Conservation (phyloP, 2,329 filamentous ascomycete genomes). For the Pyrenophora tritici-repentis region DNA sequence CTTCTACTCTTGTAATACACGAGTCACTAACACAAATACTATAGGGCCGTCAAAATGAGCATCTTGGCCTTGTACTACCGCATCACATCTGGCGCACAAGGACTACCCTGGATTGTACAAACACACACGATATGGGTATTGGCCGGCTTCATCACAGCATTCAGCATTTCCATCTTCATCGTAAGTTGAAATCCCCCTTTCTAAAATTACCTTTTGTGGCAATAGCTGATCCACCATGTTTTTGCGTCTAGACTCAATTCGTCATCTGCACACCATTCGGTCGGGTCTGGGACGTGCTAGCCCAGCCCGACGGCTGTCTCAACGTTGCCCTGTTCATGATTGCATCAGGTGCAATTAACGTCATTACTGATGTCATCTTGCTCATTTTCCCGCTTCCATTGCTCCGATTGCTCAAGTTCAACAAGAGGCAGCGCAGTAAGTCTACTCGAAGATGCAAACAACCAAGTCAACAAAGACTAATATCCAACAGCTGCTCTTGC, state of each 20-base stretch:
- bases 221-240: not conserved
- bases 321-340: constrained; percentile 26
- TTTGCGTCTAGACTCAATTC: constrained; percentile 20
- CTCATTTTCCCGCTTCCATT: constrained; percentile 33
- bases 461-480: not conserved
- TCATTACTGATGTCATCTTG: constrained; percentile 30
- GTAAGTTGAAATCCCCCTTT: constrained; percentile 12
- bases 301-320: constrained; percentile 23
- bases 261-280: constrained; percentile 30
- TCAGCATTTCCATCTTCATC: constrained; percentile 27
- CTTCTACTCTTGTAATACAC: not conserved
- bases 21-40: not conserved
- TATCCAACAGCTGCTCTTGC: constrained; percentile 25
- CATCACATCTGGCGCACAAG: constrained; percentile 31
- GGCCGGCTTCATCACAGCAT: constrained; percentile 26
- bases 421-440: constrained; percentile 33
- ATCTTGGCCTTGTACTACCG: constrained; percentile 36
- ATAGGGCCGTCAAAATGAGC: constrained; percentile 39
- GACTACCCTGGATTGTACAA: constrained; percentile 31
- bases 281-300: constrained; percentile 26
- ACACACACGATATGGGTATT: constrained; percentile 27
- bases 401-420: constrained; percentile 30
- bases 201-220: too few species aligned
- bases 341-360: constrained; percentile 30
- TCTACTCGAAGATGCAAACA: not conserved